Evolutionary conservation across 2,329 filamentous ascomycete species (phyloP), one percentile per base, ranked within the genome.

Genomic region (Fusarium sambucinum): DNA sequence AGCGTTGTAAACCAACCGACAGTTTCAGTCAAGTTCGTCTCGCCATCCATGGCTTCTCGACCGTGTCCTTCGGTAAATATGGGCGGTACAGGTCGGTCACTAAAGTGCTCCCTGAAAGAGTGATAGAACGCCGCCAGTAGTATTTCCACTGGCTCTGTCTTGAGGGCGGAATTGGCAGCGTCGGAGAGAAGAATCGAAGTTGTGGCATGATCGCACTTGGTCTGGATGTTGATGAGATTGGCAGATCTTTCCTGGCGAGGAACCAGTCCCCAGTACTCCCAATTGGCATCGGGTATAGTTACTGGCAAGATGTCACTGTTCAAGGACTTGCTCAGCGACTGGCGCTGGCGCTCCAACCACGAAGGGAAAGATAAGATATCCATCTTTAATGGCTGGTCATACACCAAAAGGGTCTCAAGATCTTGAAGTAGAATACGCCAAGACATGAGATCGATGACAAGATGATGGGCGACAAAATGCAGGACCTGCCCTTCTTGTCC

Each of bases 1-100:
- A 52, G 27, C 6, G 48, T 52, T 14, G 48, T 52, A 40, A 52
- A 52, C 48, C 48, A 52, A 14, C 48, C 30, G 17, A 52, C 37
- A 13, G 37, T 52, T 27, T 52, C 48, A 19, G 48, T 41, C 21
- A 52, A 25, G 27, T 52, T 40, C 27, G 27, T 52, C 9, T 52
- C 35, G 9, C 37, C 48, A 13, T 40, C 48, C 35, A 19, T 27
- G n/a, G 48, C 19, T n/a, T 52, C 48, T 13, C 48, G 48, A 38
- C 47, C 47, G 13, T 51, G 47, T 38, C 47, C 47, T 30, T 51
- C 47, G 10, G 33, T 40, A 40, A 52, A 52, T 37, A 52, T 27
- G 16, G 48, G 23, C 14, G 48, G 48, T 12, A 30, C 30, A 19
- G 48, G 19, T 16, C 48, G 48, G n/a, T 52, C 48, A n/a, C 35